A percentile compares a stretch with the other conserved stretches of the same genome.
Evolutionary conservation across 73 alveolate genomes (phyloP).

Genomic region (Paramecium caudatum): DNA sequence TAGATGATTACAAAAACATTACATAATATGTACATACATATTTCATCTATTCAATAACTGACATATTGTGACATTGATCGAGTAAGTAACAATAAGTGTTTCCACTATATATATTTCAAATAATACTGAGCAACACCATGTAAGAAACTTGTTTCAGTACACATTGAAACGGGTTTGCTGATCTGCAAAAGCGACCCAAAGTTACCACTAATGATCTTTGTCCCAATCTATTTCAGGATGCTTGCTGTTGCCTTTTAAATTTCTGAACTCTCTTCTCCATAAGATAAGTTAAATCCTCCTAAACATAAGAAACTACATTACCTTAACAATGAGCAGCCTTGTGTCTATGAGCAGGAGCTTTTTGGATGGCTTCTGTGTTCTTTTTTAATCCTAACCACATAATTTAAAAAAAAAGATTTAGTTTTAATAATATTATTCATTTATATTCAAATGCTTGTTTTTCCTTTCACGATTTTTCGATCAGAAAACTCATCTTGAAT

Average conservation of each 20-base stretch:
- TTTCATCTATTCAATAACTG: constrained; percentile 12
- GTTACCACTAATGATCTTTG: constrained; percentile 25
- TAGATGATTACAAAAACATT: neutral
- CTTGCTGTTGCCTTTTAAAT: neutral
- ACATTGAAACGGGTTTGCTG: constrained; percentile 36
- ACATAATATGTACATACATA: constrained; percentile 21
- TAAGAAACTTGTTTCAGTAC: constrained; percentile 22
- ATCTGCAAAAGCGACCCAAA: constrained; percentile 12
- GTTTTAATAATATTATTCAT: constrained; percentile 1
- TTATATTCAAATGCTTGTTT: constrained; percentile 13
- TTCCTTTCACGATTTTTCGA: constrained; percentile 37
- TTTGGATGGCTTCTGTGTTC: neutral
- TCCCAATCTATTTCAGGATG: neutral
- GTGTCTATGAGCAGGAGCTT: neutral
- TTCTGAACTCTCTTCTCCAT: constrained; percentile 33
- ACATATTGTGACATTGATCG: neutral
- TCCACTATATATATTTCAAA: neutral
- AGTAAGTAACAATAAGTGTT: neutral
- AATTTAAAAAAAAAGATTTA: constrained; percentile 6
- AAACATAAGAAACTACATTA: neutral
- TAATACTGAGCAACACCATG: constrained; percentile 27
- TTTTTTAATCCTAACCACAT: constrained; percentile 52
- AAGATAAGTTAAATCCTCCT: constrained; percentile 34
- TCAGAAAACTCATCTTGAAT: constrained; percentile 41
- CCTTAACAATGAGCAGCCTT: constrained; percentile 50